Evolutionary conservation across 495 filamentous ascomycete genomes (phyloP), one percentile per base, ranked within the genome.

Genomic region (Aspergillus sclerotiicarbonarius): DNA sequence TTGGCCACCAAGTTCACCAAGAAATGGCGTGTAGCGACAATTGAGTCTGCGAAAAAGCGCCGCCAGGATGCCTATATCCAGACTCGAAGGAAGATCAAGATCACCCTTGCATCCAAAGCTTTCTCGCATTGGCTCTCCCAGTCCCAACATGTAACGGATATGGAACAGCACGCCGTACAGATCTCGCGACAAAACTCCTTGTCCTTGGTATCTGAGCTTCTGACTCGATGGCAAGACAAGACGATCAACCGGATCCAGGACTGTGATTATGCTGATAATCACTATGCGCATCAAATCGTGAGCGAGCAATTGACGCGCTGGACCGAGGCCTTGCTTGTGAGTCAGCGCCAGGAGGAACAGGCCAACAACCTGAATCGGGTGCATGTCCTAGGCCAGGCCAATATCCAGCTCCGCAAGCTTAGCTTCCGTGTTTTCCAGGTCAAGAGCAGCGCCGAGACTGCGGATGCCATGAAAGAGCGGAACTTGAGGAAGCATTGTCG

Each of bases 61-160:
- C 77, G 83, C 8, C 80, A 83, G 48, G 77, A 83, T 20, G 79
- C 84, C 8, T 90, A 90, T 71, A 73, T 76, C 0, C 76, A 78
- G 45, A 68, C 87, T 20, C 74, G 87, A 45, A 72, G 85, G 41
- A 78, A 67, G 48, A 62, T 74, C 20, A 90, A 90, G 65, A 78
- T 86, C 51, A 81, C 76, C 9, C 69, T 88, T 41, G 85, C 78
- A 12, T 69, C 72, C 35, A 70, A 71, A 7, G 69, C 72, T 25
- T 57, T 87, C 45, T 46, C 57, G 4, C 58, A 41, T 10, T 88
- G 83, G 84, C 67, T 65, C n/a, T 64, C 71, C 8, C 75, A 73
- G 53, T 69, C 77, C 6, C 67, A 64, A 6, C 59, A 65, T 18
- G 61, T 79, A 4, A 33, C 68, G n/a, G 70, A 75, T 20, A 68